Evolutionary conservation across 176 grass and related monocot species (phyloP).

Genomic region (Eremochloa ophiuroides): DNA sequence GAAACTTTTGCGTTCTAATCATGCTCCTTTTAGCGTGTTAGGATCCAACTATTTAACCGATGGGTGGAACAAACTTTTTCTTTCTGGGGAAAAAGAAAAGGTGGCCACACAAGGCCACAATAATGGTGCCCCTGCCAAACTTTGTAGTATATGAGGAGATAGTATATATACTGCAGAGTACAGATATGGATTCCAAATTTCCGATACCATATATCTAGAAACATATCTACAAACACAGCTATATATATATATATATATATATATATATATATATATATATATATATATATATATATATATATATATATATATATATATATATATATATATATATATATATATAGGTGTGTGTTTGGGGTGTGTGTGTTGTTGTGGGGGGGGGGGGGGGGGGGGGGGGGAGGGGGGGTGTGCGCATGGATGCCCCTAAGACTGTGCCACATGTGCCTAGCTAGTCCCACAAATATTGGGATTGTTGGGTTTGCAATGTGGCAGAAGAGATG

Average conservation of each 20-base stretch:
- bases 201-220: background rate
- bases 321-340: too few relatives aligned
- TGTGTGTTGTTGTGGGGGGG: too few relatives aligned
- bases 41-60: background rate
- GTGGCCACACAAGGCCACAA: background rate
- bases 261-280: too few relatives aligned
- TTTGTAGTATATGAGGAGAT: background rate
- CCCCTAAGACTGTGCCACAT: background rate
- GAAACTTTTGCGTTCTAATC: background rate
- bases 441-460: background rate
- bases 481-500: background rate
- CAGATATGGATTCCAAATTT: background rate
- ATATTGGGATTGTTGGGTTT: too few relatives aligned
- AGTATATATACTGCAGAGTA: background rate
- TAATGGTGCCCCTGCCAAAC: background rate
- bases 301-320: too few relatives aligned
- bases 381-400: too few relatives aligned
- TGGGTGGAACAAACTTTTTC: background rate
- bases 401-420: too few relatives aligned
- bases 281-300: too few relatives aligned
- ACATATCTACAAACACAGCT: too few relatives aligned
- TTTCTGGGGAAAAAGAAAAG: background rate
- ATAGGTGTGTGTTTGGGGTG: too few relatives aligned
- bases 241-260: too few relatives aligned
- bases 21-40: background rate